These are phyloP conservation scores for Odontarrhena argentea DNA, from an alignment of 345 rosid species.

Conservation along the genomic window DNA sequence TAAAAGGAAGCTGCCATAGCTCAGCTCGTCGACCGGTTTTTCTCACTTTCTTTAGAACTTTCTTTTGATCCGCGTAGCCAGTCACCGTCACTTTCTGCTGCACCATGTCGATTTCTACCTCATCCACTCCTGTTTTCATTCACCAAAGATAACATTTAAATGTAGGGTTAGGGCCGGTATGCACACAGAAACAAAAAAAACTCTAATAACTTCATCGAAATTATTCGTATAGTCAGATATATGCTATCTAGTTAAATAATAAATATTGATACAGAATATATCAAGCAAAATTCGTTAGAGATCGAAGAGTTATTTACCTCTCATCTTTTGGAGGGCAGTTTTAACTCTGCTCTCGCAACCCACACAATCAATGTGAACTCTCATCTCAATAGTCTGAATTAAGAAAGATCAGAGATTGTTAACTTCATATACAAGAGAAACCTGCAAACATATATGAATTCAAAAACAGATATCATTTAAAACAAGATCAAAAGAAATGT, in stretches of 20 bases:
- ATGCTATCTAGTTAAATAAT: too few species aligned
- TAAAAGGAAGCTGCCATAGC: slow-evolving; percentile 82
- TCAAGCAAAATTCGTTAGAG: not conserved
- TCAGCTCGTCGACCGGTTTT: slow-evolving; percentile 81
- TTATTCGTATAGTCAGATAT: too few species aligned
- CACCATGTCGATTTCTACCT: slow-evolving; percentile 66
- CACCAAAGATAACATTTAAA: not conserved
- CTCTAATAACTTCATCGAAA: too few species aligned
- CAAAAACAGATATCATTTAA: not conserved
- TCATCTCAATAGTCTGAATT: slow-evolving; percentile 69
- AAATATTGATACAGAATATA: too few species aligned
- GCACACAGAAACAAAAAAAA: not conserved
- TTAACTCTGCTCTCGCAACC: slow-evolving; percentile 81
- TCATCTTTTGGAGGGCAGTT: slow-evolving; percentile 58
- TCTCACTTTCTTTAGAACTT: slow-evolving; percentile 68
- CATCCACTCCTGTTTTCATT: slow-evolving; percentile 64
- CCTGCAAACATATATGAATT: not conserved
- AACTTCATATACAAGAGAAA: not conserved
- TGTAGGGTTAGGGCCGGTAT: not conserved
- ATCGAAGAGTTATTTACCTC: slow-evolving; percentile 50
- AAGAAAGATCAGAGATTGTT: slow-evolving; percentile 1
- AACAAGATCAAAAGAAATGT: slow-evolving; percentile 1
- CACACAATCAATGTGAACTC: slow-evolving; percentile 85
- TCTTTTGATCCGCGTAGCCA: slow-evolving; percentile 82
- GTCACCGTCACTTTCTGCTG: slow-evolving; percentile 80